A percentile compares a stretch with the other conserved stretches of the same genome.
Evolutionary conservation across 1,284 basidiomycete species (phyloP).

Genomic region (Irpex lacteus): DNA sequence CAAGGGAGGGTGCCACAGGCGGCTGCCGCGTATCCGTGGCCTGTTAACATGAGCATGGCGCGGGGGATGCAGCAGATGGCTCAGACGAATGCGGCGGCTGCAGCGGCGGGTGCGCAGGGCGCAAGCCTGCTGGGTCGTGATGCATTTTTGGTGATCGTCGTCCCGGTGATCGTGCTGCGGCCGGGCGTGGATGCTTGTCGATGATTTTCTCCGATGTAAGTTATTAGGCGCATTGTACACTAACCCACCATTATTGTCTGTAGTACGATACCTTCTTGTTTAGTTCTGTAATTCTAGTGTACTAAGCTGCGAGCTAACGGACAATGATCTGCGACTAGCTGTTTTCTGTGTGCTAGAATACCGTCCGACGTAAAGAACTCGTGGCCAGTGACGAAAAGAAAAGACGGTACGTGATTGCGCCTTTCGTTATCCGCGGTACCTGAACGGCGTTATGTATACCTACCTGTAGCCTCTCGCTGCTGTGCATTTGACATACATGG

Average conservation of each 20-base stretch:
- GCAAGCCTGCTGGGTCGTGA: constrained; percentile 1
- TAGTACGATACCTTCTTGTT: neutral
- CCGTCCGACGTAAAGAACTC: too few species aligned
- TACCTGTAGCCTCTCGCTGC: too few species aligned
- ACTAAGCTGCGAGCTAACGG: neutral
- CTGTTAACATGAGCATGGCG: constrained; percentile 1
- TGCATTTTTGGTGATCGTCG: neutral
- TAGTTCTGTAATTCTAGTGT: neutral
- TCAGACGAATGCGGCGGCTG: constrained; percentile 20
- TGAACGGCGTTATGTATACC: too few species aligned
- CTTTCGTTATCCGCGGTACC: too few species aligned
- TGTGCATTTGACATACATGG: too few species aligned
- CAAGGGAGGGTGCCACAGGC: constrained; percentile 21
- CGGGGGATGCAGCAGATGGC: constrained; percentile 14
- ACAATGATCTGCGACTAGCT: neutral
- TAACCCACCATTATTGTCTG: neutral
- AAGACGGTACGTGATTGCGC: too few species aligned
- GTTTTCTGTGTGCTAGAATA: too few species aligned
- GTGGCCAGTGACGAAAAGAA: too few species aligned
- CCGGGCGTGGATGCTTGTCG: neutral
- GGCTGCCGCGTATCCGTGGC: constrained; percentile 22
- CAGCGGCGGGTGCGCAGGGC: constrained; percentile 25
- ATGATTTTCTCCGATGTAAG: neutral
- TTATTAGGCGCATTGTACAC: neutral
- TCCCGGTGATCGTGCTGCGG: neutral